Percentiles rank a stretch among this genome's conserved stretches.
phyloP scores from a whole-genome alignment of 148 eudicot species.

The Rhododendron ferrugineum region DNA sequence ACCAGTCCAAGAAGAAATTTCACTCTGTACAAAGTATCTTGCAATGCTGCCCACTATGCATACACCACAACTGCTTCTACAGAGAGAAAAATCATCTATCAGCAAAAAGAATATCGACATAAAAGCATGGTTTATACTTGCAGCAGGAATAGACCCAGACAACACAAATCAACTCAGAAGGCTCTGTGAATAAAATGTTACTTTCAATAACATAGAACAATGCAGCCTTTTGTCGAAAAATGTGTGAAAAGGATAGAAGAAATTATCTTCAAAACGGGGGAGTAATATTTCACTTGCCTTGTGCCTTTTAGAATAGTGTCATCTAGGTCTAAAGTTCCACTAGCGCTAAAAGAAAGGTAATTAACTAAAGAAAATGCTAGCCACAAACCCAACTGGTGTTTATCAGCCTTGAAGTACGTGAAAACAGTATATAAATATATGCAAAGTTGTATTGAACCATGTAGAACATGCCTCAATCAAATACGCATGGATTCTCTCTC shows the following conservation, averaged over 20 bases:
- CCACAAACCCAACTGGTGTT: background rate
- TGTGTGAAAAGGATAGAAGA: background rate
- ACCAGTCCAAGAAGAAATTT: slow-evolving; percentile 11
- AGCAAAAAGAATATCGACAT: background rate
- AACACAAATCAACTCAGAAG: background rate
- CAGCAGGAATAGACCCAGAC: background rate
- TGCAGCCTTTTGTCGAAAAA: background rate
- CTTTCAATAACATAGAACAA: background rate
- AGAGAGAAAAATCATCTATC: background rate
- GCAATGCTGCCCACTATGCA: background rate
- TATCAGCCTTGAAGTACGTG: background rate
- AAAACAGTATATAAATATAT: background rate
- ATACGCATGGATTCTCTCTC: background rate
- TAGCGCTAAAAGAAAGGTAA: background rate
- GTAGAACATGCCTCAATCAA: background rate
- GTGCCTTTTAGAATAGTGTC: background rate
- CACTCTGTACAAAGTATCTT: slow-evolving; percentile 8
- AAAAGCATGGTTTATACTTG: background rate
- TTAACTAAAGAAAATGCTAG: background rate
- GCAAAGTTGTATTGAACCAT: background rate
- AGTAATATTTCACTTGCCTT: background rate
- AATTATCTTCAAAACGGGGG: background rate
- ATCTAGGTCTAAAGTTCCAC: background rate
- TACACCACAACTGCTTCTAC: slow-evolving; percentile 5
- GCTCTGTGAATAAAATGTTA: background rate